Base-by-base conservation (phyloP, 306 rosid species). In the Dryas drummondii region DNA sequence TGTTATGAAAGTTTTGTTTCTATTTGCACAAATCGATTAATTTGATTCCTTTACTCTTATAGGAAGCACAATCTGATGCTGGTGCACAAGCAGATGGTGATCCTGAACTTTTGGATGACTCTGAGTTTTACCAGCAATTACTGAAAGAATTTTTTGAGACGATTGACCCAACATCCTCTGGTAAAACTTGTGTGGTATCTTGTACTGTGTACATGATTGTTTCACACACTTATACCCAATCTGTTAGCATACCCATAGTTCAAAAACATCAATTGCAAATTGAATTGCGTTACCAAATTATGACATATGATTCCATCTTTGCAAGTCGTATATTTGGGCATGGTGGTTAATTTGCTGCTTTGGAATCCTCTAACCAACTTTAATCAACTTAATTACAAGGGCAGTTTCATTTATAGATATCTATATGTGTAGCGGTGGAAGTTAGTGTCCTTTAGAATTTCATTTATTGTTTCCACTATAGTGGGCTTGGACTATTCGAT, bases 91-190 rank as follows among this genome's bases (percentile, higher is more conserved):
- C 56, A 56, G 91, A 80, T 58, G 91, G 86, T 49, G 96, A 94
- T 54, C 86, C 96, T 12, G 97, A 94, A 81, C 96, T 90, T 50
- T 50, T 94, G 71, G 97, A 94, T 32, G 97, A 94, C 84, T 84
- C 91, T 0, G 96, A 91, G 71, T 94, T 94, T 86, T 94, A 94
- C 80, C 93, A 87, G 89, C 97, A 94, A 54, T 81, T 94, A 74
- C 76, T 91, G 73, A 91, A 88, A 79, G 98, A 91, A 68, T 94
- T 90, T 70, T 88, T 94, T 48, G 97, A 91, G 90, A 85, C 89
- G 4, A 78, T 91, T 79, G 97, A 90, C 75, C 97, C 97, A 41
- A 66, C 86, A 78, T 84, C 97, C 58, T 90, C 87, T 58, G 96
- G 94, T 94, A 89, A 70, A 15, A 13, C 54, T 48, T 15, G 48